phyloP scores from a whole-genome alignment of 2,329 filamentous ascomycete genomes.

The Nemania serpens region DNA sequence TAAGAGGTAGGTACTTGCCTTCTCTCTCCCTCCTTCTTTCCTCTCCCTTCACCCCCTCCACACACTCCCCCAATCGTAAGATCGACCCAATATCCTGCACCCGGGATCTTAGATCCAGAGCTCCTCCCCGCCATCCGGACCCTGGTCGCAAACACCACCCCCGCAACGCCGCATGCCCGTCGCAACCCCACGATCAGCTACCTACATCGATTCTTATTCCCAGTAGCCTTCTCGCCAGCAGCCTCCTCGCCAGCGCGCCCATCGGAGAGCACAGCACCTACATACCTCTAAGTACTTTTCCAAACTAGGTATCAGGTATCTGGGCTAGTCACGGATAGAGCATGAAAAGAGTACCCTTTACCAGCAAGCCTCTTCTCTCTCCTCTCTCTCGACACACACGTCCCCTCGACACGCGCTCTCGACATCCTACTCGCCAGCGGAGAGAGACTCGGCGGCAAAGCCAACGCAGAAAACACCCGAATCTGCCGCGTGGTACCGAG shows the following conservation, averaged over 20 bases:
- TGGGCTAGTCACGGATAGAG: constrained; percentile 1
- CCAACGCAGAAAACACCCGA: too few relatives aligned
- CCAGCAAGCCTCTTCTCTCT: constrained; percentile 21
- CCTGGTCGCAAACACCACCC: constrained; percentile 29
- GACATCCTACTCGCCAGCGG: too few relatives aligned
- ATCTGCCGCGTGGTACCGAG: too few relatives aligned
- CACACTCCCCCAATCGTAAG: not conserved
- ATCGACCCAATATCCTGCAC: not conserved
- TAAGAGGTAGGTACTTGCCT: too few relatives aligned
- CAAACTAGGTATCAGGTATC: too few relatives aligned
- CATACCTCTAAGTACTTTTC: too few relatives aligned
- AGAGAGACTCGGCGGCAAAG: too few relatives aligned
- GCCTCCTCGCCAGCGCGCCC: not conserved
- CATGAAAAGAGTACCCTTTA: constrained; percentile 26
- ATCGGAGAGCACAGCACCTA: not conserved
- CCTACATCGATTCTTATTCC: constrained; percentile 6
- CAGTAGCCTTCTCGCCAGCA: not conserved
- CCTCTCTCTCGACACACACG: constrained; percentile 7
- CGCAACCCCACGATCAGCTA: constrained; percentile 19
- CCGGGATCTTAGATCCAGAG: constrained; percentile 15
- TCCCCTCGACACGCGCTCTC: too few relatives aligned
- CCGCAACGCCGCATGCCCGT: constrained; percentile 19
- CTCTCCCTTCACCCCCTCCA: not conserved
- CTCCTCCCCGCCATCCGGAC: constrained; percentile 20
- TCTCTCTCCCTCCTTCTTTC: too few relatives aligned